phyloP scores from a whole-genome alignment of 2,329 filamentous ascomycete genomes.

The Colletotrichum acutatum region DNA sequence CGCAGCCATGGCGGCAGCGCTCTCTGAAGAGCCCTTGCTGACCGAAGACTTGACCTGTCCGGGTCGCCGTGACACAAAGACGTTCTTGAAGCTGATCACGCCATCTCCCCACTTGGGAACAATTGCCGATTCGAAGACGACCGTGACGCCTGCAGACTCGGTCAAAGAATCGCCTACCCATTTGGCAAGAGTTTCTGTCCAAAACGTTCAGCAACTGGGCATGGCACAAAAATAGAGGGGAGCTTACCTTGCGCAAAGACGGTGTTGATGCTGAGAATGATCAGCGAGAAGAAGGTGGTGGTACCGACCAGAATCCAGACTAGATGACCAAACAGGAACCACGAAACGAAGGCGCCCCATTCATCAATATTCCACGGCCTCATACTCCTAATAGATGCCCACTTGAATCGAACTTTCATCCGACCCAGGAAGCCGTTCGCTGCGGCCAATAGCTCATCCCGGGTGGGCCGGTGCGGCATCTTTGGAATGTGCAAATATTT shows the following conservation, averaged over 20 bases:
- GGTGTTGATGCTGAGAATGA: conserved; percentile 93
- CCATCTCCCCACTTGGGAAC: conserved; percentile 96
- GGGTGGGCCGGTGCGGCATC: conserved; percentile 88
- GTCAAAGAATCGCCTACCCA: conserved; percentile 97
- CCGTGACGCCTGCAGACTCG: conserved; percentile 89
- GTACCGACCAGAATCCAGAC: conserved; percentile 97
- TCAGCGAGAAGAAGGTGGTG: conserved; percentile 93
- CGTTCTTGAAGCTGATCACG: conserved; percentile 95
- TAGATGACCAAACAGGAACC: conserved; percentile 93
- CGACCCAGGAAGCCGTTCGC: conserved; percentile 94
- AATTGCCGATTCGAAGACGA: conserved; percentile 97
- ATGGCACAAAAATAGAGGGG: not conserved
- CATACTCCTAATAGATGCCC: conserved; percentile 94
- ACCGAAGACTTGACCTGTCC: conserved; percentile 85
- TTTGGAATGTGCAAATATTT: conserved; percentile 72
- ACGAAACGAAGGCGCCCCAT: conserved; percentile 93
- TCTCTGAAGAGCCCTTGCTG: conserved; percentile 88
- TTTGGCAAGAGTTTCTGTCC: conserved; percentile 84
- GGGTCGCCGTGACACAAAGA: conserved; percentile 92
- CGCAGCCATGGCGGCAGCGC: conserved; percentile 86
- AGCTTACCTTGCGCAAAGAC: conserved; percentile 88
- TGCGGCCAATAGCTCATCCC: conserved; percentile 91
- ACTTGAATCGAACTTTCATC: conserved; percentile 93
- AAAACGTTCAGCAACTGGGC: conserved; percentile 33
- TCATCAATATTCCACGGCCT: conserved; percentile 96